Base-by-base conservation (phyloP, 441 rosid genomes). In the Melastoma candidum region DNA sequence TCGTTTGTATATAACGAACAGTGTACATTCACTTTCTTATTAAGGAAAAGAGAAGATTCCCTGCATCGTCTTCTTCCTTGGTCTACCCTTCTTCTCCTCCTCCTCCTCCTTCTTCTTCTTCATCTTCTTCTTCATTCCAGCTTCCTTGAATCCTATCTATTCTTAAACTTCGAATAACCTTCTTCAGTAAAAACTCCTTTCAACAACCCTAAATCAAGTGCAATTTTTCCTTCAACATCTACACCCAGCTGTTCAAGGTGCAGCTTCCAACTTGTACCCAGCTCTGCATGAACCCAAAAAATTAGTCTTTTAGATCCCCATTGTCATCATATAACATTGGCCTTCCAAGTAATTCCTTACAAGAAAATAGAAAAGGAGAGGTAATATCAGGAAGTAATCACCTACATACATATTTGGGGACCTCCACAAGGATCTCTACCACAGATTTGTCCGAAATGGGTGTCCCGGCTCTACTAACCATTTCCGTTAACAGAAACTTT, bases 321-420 rank as follows among this genome's bases (percentile, higher is more conserved):
- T 51, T 46, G 12, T 12, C 56, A 36, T 2, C 36, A 44, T 24
- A 52, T 29, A 36, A 26, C 26, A 52, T 29, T 29, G 43, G 13
- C 45, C 11, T 29, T 22, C 55, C 43, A 13, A 52, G 46, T 0
- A 0, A 8, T 52, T 14, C 32, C 52, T 32, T 48, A 36, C 44
- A 59, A 26, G 41, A 11, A 39, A 53, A 9, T 29, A 52, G 22
- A 44, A 60, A 9, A 26, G 24, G 11, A 11, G 12, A 22, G 3
- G 9, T 8, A 24, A 13, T 13, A 45, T 17, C 12, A 56, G 11
- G 43, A 67, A 77, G 73, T 75, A 76, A 77, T 88, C 94, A 92
- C 98, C 97, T 92, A 86, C 97, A 88, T 84, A 88, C 95, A 65
- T 74, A 93, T 86, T 88, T 93, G 4, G 97, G 97, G 70, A 82